phyloP scores from a whole-genome alignment of 805 yeast species.

The Kodamaea sagamina region DNA sequence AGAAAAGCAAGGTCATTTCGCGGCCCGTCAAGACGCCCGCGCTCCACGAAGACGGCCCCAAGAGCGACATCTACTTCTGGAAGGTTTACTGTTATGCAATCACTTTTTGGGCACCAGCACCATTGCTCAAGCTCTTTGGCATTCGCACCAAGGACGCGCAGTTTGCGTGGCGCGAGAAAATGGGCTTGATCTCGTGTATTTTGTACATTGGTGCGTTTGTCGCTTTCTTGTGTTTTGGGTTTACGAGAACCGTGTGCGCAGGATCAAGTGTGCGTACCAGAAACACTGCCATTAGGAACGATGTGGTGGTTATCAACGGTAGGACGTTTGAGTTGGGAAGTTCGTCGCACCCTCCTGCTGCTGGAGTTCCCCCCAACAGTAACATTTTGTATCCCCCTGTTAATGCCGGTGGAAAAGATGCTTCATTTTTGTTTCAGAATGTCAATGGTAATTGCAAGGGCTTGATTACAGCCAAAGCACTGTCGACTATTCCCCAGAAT shows the following conservation, averaged over 20 bases:
- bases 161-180: conserved; percentile 96
- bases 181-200: conserved; percentile 79
- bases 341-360: conserved; percentile 79
- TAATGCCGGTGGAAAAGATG: conserved; percentile 87
- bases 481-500: conserved; percentile 68
- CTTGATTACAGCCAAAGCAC: conserved; percentile 66
- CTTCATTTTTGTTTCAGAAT: conserved; percentile 81
- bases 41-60: conserved; percentile 14
- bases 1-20: conserved; percentile 30
- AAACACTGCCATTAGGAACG: conserved; percentile 58
- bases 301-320: conserved; percentile 78
- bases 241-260: conserved; percentile 79
- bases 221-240: conserved; percentile 89
- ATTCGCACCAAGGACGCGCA: conserved; percentile 79
- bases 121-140: conserved; percentile 70
- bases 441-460: conserved; percentile 89
- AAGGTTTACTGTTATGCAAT: conserved; percentile 72
- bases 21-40: conserved; percentile 21
- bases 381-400: conserved; percentile 82
- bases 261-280: conserved; percentile 48
- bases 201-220: conserved; percentile 71
- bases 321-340: conserved; percentile 69
- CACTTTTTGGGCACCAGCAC: conserved; percentile 92
- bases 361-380: conserved; percentile 70
- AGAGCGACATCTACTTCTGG: conserved; percentile 60